Evolutionary conservation across 1,284 basidiomycete species (phyloP).

Genomic region (Gomphus sp.): DNA sequence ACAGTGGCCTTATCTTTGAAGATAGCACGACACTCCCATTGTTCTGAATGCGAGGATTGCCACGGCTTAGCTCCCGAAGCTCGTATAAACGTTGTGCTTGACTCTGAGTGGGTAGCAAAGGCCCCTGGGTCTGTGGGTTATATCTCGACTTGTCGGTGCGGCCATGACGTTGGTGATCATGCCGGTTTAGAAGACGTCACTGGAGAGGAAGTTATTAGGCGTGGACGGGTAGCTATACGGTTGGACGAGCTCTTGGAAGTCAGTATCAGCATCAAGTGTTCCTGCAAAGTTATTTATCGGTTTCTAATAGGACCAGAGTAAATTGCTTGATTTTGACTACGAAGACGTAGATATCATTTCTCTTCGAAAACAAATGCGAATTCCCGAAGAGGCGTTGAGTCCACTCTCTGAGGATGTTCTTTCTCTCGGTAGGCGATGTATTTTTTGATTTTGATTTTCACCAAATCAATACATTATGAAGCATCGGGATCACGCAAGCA

Average conservation of each 20-base stretch:
- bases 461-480: neutral
- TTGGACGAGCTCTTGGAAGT: slow-evolving; percentile 84
- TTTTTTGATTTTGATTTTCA: neutral
- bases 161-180: slow-evolving; percentile 62
- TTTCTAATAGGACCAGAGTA: slow-evolving; percentile 53
- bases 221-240: slow-evolving; percentile 70
- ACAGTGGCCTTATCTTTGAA: slow-evolving; percentile 49
- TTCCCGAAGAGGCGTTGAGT: slow-evolving; percentile 38
- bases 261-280: slow-evolving; percentile 16
- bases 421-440: slow-evolving; percentile 23
- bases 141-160: slow-evolving; percentile 64
- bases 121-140: slow-evolving; percentile 33
- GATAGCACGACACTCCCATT: slow-evolving; percentile 66
- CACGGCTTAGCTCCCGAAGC: slow-evolving; percentile 58
- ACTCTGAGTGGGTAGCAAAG: slow-evolving; percentile 35
- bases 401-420: slow-evolving; percentile 17
- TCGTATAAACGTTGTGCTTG: slow-evolving; percentile 46
- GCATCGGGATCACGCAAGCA: neutral
- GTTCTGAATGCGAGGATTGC: slow-evolving; percentile 51
- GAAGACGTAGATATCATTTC: slow-evolving; percentile 60
- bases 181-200: slow-evolving; percentile 57
- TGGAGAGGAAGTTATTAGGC: slow-evolving; percentile 54
- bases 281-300: neutral
- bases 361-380: slow-evolving; percentile 63
- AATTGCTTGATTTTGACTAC: slow-evolving; percentile 73